Base-by-base conservation (phyloP, 2,329 filamentous ascomycete genomes). In the Phyllachora maydis region DNA sequence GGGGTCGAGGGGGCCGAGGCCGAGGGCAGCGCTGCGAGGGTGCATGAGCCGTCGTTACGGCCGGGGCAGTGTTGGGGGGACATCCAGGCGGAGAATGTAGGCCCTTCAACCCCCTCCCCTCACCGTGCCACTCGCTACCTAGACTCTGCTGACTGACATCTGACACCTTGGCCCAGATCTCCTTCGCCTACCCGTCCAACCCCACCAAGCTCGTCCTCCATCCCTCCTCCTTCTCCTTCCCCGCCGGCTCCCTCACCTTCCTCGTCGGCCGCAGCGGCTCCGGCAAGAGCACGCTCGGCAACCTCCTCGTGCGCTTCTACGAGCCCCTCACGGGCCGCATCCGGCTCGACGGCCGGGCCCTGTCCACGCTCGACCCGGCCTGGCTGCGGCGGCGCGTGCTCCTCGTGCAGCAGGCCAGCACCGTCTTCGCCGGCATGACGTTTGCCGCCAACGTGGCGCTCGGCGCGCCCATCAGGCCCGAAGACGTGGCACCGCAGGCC, bases 241-340 rank as follows among this genome's bases (percentile, higher is more conserved):
- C 69, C 0, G 57, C 72, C 0, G 72, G 76, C 0, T 56, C 76
- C 30, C 67, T 73, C 3, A 79, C 70, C 0, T 93, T 88, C 37
- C 56, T 95, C 3, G 65, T 93, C 23, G 88, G 85, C 0, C 64
- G 61, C 36, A 92, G 81, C 37, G 88, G 88, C 1, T 92, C 79
- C 2, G 85, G 85, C 0, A 95, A 95, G 44, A 92, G 81, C 35
- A 95, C 85, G 0, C 40, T 95, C 2, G 71, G 74, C 1, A 81
- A 79, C 38, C 56, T 95, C 1, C 55, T 95, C 1, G 56, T 82
- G 23, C 65, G 71, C 8, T 76, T 90, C 35, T 92, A 93, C 38
- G 52, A 64, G 5, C 65, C 77, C 0, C 44, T 49, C 0, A 49
- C 49, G 0, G 85, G 83, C 0, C 44, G 61, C 0, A 69, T 93